Conservation (phyloP, 495 filamentous ascomycete genomes). For the Aspergillus carlsbadensis region DNA sequence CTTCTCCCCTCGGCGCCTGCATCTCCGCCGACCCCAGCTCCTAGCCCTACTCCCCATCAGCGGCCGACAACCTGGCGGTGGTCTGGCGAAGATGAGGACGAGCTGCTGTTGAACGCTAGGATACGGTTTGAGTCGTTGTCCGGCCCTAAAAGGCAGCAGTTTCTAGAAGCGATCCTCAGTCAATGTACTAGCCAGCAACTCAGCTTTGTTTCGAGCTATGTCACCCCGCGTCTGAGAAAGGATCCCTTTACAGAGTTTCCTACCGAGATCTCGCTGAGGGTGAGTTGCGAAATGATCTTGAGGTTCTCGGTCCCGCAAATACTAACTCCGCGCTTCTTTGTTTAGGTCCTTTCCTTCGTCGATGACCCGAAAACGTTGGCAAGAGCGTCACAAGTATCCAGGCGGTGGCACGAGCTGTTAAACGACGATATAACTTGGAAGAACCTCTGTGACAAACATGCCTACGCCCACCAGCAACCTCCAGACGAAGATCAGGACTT, state of each 20-base stretch:
- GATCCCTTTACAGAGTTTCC: conserved; percentile 89
- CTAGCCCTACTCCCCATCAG: conserved; percentile 64
- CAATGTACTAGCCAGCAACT: conserved; percentile 91
- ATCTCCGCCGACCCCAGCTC: conserved; percentile 68
- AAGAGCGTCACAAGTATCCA: conserved; percentile 88
- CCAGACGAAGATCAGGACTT: conserved; percentile 46
- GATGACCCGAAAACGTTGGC: conserved; percentile 93
- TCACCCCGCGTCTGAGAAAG: conserved; percentile 88
- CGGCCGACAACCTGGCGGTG: conserved; percentile 58
- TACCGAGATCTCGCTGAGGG: conserved; percentile 86
- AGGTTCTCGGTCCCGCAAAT: neutral
- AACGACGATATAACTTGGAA: conserved; percentile 99
- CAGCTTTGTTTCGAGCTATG: conserved; percentile 91
- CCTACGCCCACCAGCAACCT: conserved; percentile 64
- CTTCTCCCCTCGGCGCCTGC: conserved; percentile 65
- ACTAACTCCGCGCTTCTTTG: conserved; percentile 6
- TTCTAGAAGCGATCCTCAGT: conserved; percentile 82
- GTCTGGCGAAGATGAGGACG: conserved; percentile 56
- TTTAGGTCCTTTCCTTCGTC: conserved; percentile 84
- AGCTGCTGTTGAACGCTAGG: conserved; percentile 53
- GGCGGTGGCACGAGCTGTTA: conserved; percentile 86
- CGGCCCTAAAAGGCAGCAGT: conserved; percentile 54
- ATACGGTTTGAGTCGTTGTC: conserved; percentile 55
- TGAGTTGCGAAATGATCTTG: conserved; percentile 38
- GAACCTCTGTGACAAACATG: conserved; percentile 89